Evolutionary conservation across 257 asterid genomes (phyloP).

Genomic region (Pogostemon cablin): DNA sequence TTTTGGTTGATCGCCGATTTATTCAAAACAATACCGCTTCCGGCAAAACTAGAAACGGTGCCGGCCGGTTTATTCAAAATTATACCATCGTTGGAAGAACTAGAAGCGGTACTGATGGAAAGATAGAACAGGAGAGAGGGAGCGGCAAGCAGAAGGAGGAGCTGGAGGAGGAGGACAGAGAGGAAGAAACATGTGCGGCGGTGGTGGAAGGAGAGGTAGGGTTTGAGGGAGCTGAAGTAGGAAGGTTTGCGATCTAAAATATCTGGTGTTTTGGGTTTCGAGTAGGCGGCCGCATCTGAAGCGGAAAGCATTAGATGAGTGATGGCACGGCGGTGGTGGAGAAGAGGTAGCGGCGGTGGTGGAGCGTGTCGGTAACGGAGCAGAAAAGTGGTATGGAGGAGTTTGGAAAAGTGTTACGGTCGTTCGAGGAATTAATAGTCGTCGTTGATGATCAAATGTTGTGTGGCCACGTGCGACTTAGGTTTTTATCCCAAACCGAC

Average conservation of each 20-base stretch:
- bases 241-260: constrained; percentile 37
- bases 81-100: constrained; percentile 19
- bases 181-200: constrained; percentile 60
- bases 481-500: constrained; percentile 39
- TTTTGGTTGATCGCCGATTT: neutral
- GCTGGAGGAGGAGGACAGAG: constrained; percentile 57
- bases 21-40: neutral
- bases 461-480: constrained; percentile 38
- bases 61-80: no score
- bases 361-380: constrained; percentile 10
- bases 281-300: constrained; percentile 39
- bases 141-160: constrained; percentile 48
- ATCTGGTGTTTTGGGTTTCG: constrained; percentile 42
- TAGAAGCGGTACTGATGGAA: constrained; percentile 26
- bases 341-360: constrained; percentile 5
- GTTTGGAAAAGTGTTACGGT: neutral
- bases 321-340: neutral
- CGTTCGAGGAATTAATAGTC: constrained; percentile 20
- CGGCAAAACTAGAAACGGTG: neutral
- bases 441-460: constrained; percentile 24
- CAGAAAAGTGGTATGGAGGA: neutral
- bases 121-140: constrained; percentile 44
- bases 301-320: constrained; percentile 42
- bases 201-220: constrained; percentile 52
- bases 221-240: constrained; percentile 42